These are phyloP conservation scores for Suhomyces coccinellae DNA, from an alignment of 1,139 yeast genomes.

Conservation along the genomic window DNA sequence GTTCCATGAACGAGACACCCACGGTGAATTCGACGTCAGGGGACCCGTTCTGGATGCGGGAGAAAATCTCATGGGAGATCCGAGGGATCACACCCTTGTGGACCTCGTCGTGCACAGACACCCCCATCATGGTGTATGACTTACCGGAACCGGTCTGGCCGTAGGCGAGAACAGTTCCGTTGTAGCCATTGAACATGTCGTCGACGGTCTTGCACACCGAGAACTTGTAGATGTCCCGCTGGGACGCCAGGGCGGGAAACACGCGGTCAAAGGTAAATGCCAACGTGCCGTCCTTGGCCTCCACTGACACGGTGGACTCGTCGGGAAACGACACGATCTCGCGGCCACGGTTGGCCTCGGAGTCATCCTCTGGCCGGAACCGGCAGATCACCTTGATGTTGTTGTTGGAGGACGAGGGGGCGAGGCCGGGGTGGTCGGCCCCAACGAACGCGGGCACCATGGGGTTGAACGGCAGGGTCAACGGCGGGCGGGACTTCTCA, in stretches of 20 bases:
- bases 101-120: slow-evolving; percentile 36
- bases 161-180: slow-evolving; percentile 82
- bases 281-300: slow-evolving; percentile 31
- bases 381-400: slow-evolving; percentile 67
- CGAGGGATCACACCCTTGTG: slow-evolving; percentile 69
- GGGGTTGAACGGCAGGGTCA: slow-evolving; percentile 10
- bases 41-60: slow-evolving; percentile 51
- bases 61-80: slow-evolving; percentile 65
- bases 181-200: slow-evolving; percentile 75
- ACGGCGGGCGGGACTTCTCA: neutral
- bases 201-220: slow-evolving; percentile 61
- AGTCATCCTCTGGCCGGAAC: slow-evolving; percentile 53
- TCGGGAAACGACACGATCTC: slow-evolving; percentile 27
- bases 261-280: slow-evolving; percentile 68
- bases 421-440: slow-evolving; percentile 9
- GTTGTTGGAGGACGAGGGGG: slow-evolving; percentile 8
- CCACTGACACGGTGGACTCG: slow-evolving; percentile 30
- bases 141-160: slow-evolving; percentile 93
- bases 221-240: slow-evolving; percentile 61
- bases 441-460: slow-evolving; percentile 4
- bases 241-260: slow-evolving; percentile 52
- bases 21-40: slow-evolving; percentile 65
- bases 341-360: slow-evolving; percentile 29
- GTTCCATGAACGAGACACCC: slow-evolving; percentile 76
- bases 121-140: slow-evolving; percentile 84